Evolutionary conservation across 805 yeast species (phyloP).

Genomic region (Blastobotrys peoriensis): DNA sequence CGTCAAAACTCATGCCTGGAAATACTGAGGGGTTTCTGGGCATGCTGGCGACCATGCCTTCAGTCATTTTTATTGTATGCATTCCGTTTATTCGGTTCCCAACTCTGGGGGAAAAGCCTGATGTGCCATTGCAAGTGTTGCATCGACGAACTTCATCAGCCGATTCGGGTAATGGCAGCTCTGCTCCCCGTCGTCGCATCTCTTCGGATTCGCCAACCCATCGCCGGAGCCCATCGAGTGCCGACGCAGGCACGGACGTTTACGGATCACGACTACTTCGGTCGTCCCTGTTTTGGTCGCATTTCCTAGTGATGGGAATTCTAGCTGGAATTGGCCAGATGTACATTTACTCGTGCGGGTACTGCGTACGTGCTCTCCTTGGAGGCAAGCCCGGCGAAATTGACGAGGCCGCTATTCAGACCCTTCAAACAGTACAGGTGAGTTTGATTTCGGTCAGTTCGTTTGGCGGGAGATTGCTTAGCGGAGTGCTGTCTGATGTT

Average conservation of each 20-base stretch:
- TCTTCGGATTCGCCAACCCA: background rate
- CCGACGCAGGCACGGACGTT: constrained; percentile 8
- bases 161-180: background rate
- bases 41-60: constrained; percentile 36
- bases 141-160: background rate
- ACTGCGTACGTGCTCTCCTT: constrained; percentile 49
- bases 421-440: constrained; percentile 65
- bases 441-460: constrained; percentile 63
- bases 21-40: constrained; percentile 52
- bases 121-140: background rate
- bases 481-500: constrained; percentile 63
- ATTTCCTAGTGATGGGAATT: constrained; percentile 41
- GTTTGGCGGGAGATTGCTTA: constrained; percentile 56
- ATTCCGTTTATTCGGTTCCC: constrained; percentile 12
- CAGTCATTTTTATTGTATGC: constrained; percentile 40
- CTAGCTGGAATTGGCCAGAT: constrained; percentile 65
- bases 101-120: background rate
- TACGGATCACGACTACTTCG: constrained; percentile 16
- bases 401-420: constrained; percentile 22
- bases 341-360: constrained; percentile 71
- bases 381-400: background rate
- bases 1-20: constrained; percentile 48
- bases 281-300: constrained; percentile 19
- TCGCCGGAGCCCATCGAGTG: too few relatives aligned
- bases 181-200: too few relatives aligned